These are phyloP conservation scores for Kitagawia praeruptora DNA, from an alignment of 129 eudicot genomes.

Conservation along the genomic window DNA sequence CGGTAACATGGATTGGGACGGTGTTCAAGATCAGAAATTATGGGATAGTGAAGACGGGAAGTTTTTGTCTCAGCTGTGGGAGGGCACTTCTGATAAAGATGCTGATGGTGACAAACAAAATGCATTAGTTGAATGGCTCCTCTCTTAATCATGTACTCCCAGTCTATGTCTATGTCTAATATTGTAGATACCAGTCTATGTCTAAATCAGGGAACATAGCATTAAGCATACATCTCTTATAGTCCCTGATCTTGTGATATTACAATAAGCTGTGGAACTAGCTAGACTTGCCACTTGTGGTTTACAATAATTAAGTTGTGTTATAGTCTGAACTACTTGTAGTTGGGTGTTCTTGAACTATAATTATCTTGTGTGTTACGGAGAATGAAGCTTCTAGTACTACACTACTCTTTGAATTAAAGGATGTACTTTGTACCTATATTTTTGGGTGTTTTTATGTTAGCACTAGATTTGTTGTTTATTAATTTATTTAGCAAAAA, in stretches of 20 bases:
- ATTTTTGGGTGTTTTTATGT: no score
- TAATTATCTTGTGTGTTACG: not conserved
- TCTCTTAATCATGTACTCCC: slow-evolving; percentile 34
- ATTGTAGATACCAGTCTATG: not conserved
- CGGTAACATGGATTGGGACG: slow-evolving; percentile 28
- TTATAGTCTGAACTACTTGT: not conserved
- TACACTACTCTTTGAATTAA: no score
- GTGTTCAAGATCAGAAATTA: slow-evolving; percentile 13
- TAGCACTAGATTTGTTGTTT: no score
- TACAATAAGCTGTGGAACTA: not conserved
- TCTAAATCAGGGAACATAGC: not conserved
- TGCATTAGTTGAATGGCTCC: slow-evolving; percentile 56
- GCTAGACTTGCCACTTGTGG: not conserved
- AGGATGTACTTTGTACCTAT: no score
- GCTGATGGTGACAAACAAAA: slow-evolving; percentile 23
- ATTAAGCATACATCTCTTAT: no score
- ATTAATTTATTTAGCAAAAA: no score
- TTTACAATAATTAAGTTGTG: not conserved
- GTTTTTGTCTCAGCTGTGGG: slow-evolving; percentile 34
- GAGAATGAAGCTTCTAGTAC: not conserved
- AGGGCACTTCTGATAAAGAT: slow-evolving; percentile 6
- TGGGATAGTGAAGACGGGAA: slow-evolving; percentile 26
- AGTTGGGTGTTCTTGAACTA: not conserved
- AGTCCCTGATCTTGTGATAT: not conserved
- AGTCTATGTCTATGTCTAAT: no score